phyloP scores from a whole-genome alignment of 2,329 filamentous ascomycete species.

The Escovopsis sp. region DNA sequence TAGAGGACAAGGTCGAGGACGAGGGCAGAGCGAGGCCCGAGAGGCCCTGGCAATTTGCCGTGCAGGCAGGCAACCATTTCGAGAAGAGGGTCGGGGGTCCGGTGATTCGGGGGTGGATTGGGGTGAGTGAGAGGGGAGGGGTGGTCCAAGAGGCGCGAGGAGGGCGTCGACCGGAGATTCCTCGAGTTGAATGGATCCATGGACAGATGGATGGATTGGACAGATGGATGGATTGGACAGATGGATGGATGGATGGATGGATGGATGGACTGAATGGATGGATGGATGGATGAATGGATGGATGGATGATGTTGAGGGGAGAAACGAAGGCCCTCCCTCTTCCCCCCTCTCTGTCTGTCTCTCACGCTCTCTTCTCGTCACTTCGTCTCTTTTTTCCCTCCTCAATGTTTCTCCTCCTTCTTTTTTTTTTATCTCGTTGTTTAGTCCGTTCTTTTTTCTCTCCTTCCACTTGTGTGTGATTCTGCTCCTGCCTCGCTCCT shows the following conservation, averaged over 20 bases:
- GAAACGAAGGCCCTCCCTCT: no score
- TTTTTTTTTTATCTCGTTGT: neutral
- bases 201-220: no score
- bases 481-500: no score
- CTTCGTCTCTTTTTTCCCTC: neutral
- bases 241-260: no score
- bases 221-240: no score
- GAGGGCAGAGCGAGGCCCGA: conserved; percentile 7
- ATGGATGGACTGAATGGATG: no score
- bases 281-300: no score
- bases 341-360: no score
- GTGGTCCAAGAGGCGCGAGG: neutral
- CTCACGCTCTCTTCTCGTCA: no score
- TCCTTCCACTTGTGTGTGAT: no score
- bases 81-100: conserved; percentile 14
- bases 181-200: conserved; percentile 4
- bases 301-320: no score
- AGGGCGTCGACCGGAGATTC: conserved; percentile 1
- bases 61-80: conserved; percentile 31
- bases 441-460: conserved; percentile 1
- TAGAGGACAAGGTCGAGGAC: neutral
- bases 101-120: conserved; percentile 3
- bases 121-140: no score
- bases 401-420: conserved; percentile 3
- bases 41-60: conserved; percentile 10